Percentiles rank a stretch among this genome's conserved stretches.
These are phyloP conservation scores for Lactarius deliciosus DNA, from an alignment of 768 basidiomycete genomes.

Conservation along the genomic window DNA sequence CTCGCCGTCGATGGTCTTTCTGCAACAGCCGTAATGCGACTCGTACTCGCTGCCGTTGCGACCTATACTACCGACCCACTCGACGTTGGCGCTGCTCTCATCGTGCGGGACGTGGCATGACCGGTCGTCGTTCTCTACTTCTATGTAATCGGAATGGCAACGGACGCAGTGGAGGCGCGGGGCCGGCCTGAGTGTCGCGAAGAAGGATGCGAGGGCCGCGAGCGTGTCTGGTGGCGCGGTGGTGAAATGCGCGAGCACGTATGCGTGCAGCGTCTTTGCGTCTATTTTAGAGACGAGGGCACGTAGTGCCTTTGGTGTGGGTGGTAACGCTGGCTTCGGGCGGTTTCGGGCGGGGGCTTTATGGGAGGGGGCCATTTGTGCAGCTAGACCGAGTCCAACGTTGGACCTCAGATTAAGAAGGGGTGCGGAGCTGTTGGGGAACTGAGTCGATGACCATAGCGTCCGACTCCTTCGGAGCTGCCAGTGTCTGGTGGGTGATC, in stretches of 20 bases:
- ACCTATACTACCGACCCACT: too few relatives aligned
- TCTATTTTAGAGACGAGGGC: slow-evolving; percentile 60
- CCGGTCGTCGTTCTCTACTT: too few relatives aligned
- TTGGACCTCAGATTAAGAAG: slow-evolving; percentile 47
- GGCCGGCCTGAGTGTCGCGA: slow-evolving; percentile 65
- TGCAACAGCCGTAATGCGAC: slow-evolving; percentile 67
- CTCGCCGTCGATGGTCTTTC: slow-evolving; percentile 65
- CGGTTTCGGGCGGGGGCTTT: slow-evolving; percentile 32
- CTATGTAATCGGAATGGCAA: too few relatives aligned
- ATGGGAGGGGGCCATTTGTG: slow-evolving; percentile 31
- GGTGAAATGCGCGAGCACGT: slow-evolving; percentile 53
- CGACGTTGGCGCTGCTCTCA: too few relatives aligned
- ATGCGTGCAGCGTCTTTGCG: slow-evolving; percentile 62
- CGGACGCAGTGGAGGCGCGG: too few relatives aligned
- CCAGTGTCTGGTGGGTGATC: neutral
- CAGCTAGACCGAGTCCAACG: slow-evolving; percentile 7
- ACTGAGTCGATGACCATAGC: slow-evolving; percentile 15
- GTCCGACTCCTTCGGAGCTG: slow-evolving; percentile 8
- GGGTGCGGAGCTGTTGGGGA: slow-evolving; percentile 46
- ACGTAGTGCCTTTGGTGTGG: slow-evolving; percentile 41
- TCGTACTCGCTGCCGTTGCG: too few relatives aligned
- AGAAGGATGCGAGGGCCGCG: slow-evolving; percentile 54
- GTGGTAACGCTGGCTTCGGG: slow-evolving; percentile 31
- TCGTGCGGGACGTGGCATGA: too few relatives aligned
- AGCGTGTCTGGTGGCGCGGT: slow-evolving; percentile 43